Evolutionary conservation across 192 early-diverging fungal genomes (phyloP).

Genomic region (Umbelopsis sp.): DNA sequence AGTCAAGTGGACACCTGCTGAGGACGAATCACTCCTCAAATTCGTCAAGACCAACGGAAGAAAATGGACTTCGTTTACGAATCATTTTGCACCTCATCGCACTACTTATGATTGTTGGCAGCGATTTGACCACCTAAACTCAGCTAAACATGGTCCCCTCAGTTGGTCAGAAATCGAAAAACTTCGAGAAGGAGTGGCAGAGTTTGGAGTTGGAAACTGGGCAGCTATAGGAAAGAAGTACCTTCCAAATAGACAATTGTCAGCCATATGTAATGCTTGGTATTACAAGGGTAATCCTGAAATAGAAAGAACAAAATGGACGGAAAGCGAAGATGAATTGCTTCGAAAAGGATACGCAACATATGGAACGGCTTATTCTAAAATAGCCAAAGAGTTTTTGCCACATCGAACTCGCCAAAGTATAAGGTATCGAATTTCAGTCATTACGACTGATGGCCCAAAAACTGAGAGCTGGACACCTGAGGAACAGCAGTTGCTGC

Average conservation of each 20-base stretch:
- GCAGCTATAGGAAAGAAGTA: not conserved
- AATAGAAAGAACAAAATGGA: slow-evolving; percentile 11
- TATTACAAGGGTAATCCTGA: not conserved
- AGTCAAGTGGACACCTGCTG: not conserved
- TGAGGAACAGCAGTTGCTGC: slow-evolving; percentile 25
- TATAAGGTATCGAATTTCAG: not conserved
- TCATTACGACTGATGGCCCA: not conserved
- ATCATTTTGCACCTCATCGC: slow-evolving; percentile 5
- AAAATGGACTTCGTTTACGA: not conserved
- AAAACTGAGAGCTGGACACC: slow-evolving; percentile 11
- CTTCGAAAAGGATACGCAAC: slow-evolving; percentile 8
- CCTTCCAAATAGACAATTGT: slow-evolving; percentile 23
- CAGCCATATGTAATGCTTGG: slow-evolving; percentile 23
- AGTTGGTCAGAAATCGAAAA: slow-evolving; percentile 11
- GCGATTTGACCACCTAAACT: not conserved
- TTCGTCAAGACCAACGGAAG: not conserved
- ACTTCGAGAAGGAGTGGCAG: slow-evolving; percentile 6
- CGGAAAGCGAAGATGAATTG: slow-evolving; percentile 21
- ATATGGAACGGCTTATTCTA: slow-evolving; percentile 22
- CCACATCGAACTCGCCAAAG: not conserved
- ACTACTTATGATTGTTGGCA: not conserved
- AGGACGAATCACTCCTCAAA: not conserved
- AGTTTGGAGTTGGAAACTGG: slow-evolving; percentile 27
- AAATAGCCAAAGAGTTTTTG: slow-evolving; percentile 20
- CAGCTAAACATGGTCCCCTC: not conserved